Percentiles rank a stretch among this genome's conserved stretches.
Evolutionary conservation across 768 basidiomycete genomes (phyloP).

Genomic region (Lactarius trivialis): DNA sequence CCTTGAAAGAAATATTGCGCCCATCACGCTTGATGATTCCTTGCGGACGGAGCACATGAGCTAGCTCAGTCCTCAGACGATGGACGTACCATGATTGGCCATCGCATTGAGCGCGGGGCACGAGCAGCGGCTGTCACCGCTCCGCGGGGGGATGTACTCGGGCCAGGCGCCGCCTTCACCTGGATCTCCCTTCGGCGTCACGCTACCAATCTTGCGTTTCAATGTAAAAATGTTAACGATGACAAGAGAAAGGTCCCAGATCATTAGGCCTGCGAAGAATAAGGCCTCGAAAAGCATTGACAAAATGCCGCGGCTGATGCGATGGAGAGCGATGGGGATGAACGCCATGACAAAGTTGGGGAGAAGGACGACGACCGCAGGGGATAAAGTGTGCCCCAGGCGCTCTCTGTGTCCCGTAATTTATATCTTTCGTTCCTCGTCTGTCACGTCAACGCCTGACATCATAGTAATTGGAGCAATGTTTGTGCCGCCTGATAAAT

Average conservation of each 20-base stretch:
- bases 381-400: too few relatives aligned
- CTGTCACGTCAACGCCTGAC: neutral
- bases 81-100: slow-evolving; percentile 66
- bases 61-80: neutral
- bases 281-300: neutral
- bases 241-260: slow-evolving; percentile 48
- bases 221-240: slow-evolving; percentile 47
- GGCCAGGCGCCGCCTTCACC: slow-evolving; percentile 65
- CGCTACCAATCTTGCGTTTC: slow-evolving; percentile 44
- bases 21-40: slow-evolving; percentile 55
- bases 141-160: slow-evolving; percentile 48
- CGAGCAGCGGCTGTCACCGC: slow-evolving; percentile 62
- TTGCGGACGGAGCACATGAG: slow-evolving; percentile 3
- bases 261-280: slow-evolving; percentile 29
- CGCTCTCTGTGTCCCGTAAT: too few relatives aligned
- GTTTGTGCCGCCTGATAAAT: too few relatives aligned
- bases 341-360: neutral
- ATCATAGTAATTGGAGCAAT: too few relatives aligned
- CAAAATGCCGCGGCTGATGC: slow-evolving; percentile 10
- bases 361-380: neutral
- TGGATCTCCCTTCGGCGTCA: slow-evolving; percentile 48
- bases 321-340: slow-evolving; percentile 14
- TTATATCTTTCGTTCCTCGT: neutral
- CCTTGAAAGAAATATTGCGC: slow-evolving; percentile 54
- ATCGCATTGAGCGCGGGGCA: slow-evolving; percentile 75